Evolutionary conservation across 2,329 filamentous ascomycete species (phyloP), one percentile per base, ranked within the genome.

Genomic region (Fusarium sp.): DNA sequence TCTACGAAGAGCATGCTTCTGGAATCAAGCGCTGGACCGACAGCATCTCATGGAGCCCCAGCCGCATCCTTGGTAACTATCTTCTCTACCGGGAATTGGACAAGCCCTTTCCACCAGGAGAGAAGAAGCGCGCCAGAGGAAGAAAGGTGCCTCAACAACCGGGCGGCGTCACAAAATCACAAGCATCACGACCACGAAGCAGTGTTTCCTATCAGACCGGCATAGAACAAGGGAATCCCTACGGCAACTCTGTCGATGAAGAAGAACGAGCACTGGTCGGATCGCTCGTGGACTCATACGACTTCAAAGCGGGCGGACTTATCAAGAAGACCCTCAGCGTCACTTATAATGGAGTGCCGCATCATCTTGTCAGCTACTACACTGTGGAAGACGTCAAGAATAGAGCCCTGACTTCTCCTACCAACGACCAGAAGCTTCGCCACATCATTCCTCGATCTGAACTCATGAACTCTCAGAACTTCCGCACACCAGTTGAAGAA

Each of bases 1-100:
- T 97, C 69, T 97, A 97, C 77, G 93, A 97, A 74, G 93, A 97
- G 77, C 90, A 93, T 63, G 90, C 92, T 0, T 96, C 94, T 0
- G 93, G 93, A 7, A 97, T 97, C 80, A 96, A 96, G 81, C 86
- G 94, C 56, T 97, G 94, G 94, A 97, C 94, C 0, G 94, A 97
- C 71, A 94, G 94, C 15, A 88, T 95, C 13, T 90, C 91, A 9
- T 97, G 94, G 94, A 96, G 92, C 71, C 94, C 94, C 0, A 96
- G 90, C 77, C 90, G 91, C 17, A 95, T 96, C 46, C 83, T 95
- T 46, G 91, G 90, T 59, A 96, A 96, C 76, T 96, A 93, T 72
- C 85, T 97, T 41, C 87, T 96, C 70, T 97, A 97, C 74, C 89
- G 93, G 29, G 92, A 97, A 76, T 85, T 96, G 41, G 87, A 91